Percentiles rank a stretch among this genome's conserved stretches.
These are phyloP conservation scores for barley (Hordeum vulgare) DNA, from an alignment of 176 grass and related monocot species.

Conservation along the genomic window DNA sequence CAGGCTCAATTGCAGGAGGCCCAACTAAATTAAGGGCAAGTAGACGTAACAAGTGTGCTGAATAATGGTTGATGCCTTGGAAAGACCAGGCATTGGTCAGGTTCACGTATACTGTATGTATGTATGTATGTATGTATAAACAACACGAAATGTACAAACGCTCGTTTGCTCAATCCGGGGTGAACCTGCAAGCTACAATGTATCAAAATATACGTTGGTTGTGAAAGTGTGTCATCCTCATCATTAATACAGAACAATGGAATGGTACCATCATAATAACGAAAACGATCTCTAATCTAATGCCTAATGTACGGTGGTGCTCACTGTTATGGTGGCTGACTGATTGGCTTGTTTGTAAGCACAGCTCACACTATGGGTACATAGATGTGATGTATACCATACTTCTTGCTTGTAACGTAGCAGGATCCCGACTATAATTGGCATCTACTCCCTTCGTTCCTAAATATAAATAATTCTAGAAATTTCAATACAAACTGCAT, in stretches of 20 bases:
- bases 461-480: too few species aligned
- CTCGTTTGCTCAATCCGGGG: not conserved
- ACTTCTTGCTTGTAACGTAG: too few species aligned
- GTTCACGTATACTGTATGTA: not conserved
- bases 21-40: slow-evolving; percentile 19
- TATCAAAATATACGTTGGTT: not conserved
- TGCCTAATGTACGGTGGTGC: not conserved
- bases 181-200: not conserved
- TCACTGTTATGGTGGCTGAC: not conserved
- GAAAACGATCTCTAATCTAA: too few species aligned
- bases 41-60: not conserved
- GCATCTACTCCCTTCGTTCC: too few species aligned
- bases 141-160: slow-evolving; percentile 4
- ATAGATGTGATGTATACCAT: too few species aligned
- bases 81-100: slow-evolving; percentile 12
- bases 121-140: not conserved
- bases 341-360: not conserved
- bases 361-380: too few species aligned
- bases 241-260: not conserved
- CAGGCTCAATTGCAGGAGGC: slow-evolving; percentile 65
- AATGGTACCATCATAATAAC: not conserved
- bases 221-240: not conserved
- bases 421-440: too few species aligned
- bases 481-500: too few species aligned
- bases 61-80: slow-evolving; percentile 11